Evolutionary conservation across 2,329 filamentous ascomycete species (phyloP).

Genomic region (Curvularia lunata): DNA sequence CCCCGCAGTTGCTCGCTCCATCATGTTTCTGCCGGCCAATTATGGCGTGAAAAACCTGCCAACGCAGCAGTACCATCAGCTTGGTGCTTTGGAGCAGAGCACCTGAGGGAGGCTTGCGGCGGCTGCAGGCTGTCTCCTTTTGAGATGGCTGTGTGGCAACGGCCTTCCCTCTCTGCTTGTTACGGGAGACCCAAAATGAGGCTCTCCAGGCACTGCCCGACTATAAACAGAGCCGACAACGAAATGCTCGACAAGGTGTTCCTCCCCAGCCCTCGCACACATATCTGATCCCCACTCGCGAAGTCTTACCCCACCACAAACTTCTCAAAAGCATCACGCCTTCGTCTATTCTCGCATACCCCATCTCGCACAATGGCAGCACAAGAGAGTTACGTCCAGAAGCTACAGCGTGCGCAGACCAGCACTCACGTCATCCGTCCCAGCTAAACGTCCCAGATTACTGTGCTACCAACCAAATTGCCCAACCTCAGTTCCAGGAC

Average conservation of each 20-base stretch:
- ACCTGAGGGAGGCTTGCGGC: constrained; percentile 31
- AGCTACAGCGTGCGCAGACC: constrained; percentile 41
- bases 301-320: constrained; percentile 29
- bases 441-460: constrained; percentile 36
- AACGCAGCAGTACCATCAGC: constrained; percentile 40
- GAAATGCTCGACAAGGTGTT: constrained; percentile 29
- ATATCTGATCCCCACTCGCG: constrained; percentile 33
- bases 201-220: constrained; percentile 29
- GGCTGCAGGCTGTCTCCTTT: constrained; percentile 29
- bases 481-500: constrained; percentile 47
- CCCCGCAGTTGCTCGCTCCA: constrained; percentile 35
- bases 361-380: constrained; percentile 36
- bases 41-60: constrained; percentile 33
- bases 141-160: constrained; percentile 35
- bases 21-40: constrained; percentile 39
- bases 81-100: constrained; percentile 27
- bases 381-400: constrained; percentile 41
- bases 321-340: constrained; percentile 20
- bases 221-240: constrained; percentile 41
- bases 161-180: constrained; percentile 22
- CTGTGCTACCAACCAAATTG: constrained; percentile 43
- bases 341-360: constrained; percentile 19
- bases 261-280: constrained; percentile 31
- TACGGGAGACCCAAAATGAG: constrained; percentile 34
- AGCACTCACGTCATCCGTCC: not conserved